Evolutionary conservation across 1,284 basidiomycete genomes (phyloP).

Genomic region (Papiliotrema nemorosa): DNA sequence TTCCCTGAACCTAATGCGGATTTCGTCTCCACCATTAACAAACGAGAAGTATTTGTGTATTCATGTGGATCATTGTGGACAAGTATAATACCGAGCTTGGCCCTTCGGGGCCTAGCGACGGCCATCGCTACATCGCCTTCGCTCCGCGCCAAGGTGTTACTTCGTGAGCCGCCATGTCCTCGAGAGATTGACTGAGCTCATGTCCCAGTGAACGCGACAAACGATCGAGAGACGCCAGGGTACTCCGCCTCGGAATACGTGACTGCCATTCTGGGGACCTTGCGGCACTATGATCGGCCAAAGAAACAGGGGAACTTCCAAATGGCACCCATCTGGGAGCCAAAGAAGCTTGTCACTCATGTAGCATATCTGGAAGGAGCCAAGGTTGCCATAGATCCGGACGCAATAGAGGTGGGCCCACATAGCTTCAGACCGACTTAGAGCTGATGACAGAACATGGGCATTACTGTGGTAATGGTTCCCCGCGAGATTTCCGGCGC

Average conservation of each 20-base stretch:
- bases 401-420: conserved; percentile 59
- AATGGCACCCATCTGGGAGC: conserved; percentile 19
- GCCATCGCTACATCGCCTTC: conserved; percentile 71
- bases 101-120: conserved; percentile 73
- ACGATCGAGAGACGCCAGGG: conserved; percentile 85
- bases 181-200: neutral
- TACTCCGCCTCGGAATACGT: conserved; percentile 84
- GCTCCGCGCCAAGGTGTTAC: conserved; percentile 74
- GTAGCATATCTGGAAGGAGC: conserved; percentile 70
- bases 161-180: conserved; percentile 57
- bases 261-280: conserved; percentile 65
- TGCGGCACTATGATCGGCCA: conserved; percentile 59
- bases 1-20: conserved; percentile 82
- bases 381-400: conserved; percentile 60
- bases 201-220: conserved; percentile 71
- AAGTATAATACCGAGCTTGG: conserved; percentile 87
- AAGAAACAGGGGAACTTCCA: conserved; percentile 1
- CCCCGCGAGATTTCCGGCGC: conserved; percentile 21
- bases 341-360: conserved; percentile 63
- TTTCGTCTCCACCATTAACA: conserved; percentile 63
- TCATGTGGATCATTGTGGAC: conserved; percentile 93
- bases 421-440: neutral
- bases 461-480: conserved; percentile 34
- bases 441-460: conserved; percentile 24
- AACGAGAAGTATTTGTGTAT: conserved; percentile 75